Base-by-base conservation (phyloP, 2,329 filamentous ascomycete species). In the Sporothrix euskadiensis region DNA sequence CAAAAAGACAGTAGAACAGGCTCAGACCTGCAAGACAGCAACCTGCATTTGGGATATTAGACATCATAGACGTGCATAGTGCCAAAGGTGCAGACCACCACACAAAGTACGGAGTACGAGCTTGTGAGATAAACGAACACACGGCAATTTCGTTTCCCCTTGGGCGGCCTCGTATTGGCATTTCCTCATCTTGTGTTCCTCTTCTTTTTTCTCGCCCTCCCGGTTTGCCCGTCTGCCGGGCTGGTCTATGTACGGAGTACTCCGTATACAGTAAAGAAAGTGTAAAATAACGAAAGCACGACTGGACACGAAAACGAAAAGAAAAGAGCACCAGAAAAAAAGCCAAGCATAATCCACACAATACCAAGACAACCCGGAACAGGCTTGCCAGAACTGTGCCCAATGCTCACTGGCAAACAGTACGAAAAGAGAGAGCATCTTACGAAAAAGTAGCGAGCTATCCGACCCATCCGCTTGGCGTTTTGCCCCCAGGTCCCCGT, bases 391-490 rank as follows among this genome's bases (percentile, higher is more conserved):
- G 22, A 56, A 22, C 19, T 49, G 44, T 49, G 44, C 44, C 19
- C 44, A 49, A 14, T 49, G 44, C 44, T 49, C 44, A 49, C 44
- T 49, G 44, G 44, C 22, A 56, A 26, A 30, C 52, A 26, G 52
- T 44, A 44, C 41, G 32, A 22, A 22, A 32, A 35, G 26, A 26
- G 26, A 26, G 26, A 26, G 26, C 2, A 26, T 26, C n/a, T 26
- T 12, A 44, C 41, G 32, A 22, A 22, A 32, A 35, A 52, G 32
- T 35, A 44, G 52, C 68, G 68, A 70, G 68, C 52, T 70, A 54
- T 61, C 69, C 69, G 69, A 61, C 54, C 52, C 39, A 61, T 71
- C 68, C 69, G 69, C 69, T 71, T 71, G 54, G 69, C 69, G 47
- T 39, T 39, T 69, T 57, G 68, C 32, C 68, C 52, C 68, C 32